Base-by-base conservation (phyloP, 768 basidiomycete species). In the Multifurca ochricompacta region DNA sequence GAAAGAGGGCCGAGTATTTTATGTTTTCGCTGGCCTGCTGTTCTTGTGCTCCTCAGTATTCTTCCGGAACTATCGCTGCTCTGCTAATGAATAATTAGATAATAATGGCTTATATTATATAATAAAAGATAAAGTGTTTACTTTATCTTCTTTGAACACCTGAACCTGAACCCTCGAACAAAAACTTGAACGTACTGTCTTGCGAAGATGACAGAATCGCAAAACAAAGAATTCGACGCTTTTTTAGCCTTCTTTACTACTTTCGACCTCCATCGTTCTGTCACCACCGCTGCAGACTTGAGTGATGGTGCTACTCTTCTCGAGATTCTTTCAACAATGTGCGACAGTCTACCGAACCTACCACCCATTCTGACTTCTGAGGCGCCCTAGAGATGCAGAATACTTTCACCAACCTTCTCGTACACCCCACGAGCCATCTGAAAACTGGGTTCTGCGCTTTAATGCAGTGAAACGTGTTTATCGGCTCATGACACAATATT, bases 371-470 rank as follows among this genome's bases (percentile, higher is more conserved):
- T 37, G 51, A 51, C 16, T 43, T 18, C 43, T 40, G 61, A 54
- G 43, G 40, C 40, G 56, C 44, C 62, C 25, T 64, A 93, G 91
- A 60, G 91, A 93, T 71, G 73, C 75, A 44, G 78, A 83, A 30
- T 90, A 90, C 71, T 94, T 94, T 65, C 78, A 80, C 41, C 79
- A 78, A 49, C 70, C 81, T 4, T 70, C 74, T 18, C 78, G 85
- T 10, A 71, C 79, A 5, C 73, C 82, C 0, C 69, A 77, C 16
- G 82, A 87, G 50, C 75, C 75, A 2, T 80, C 85, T 10, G 90
- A 91, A 64, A 93, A 90, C 69, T 95, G 91, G 91, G 88, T 92
- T 53, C 70, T 92, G 30, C 82, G 91, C 11, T 91, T 92, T 68
- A 84, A 77, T 68, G 69, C 85, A 8, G 77, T 94, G 57, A 94